A percentile compares a stretch with the other conserved stretches of the same genome.
These are phyloP conservation scores for Xylariaceae sp. DNA, from an alignment of 2,329 filamentous ascomycete genomes.

Conservation along the genomic window DNA sequence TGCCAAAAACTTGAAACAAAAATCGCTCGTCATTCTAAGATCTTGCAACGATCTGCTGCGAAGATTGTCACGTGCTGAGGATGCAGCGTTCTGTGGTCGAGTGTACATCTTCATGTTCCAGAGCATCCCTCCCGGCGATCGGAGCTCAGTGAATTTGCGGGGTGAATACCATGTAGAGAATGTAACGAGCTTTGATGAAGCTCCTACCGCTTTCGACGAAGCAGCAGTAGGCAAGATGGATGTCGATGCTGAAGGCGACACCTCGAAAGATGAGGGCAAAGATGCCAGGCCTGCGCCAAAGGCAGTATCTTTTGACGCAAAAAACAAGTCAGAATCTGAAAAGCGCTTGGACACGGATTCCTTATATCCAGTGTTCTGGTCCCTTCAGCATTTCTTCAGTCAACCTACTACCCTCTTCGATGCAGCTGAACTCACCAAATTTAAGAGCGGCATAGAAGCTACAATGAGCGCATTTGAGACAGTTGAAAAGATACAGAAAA, in stretches of 20 bases:
- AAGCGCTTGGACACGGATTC: conserved; percentile 68
- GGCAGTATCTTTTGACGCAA: conserved; percentile 51
- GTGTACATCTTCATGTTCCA: conserved; percentile 99
- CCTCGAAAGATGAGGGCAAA: conserved; percentile 44
- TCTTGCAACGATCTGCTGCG: conserved; percentile 95
- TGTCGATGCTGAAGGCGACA: conserved; percentile 59
- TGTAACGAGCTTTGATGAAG: conserved; percentile 80
- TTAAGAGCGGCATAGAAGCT: conserved; percentile 77
- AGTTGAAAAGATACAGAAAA: conserved; percentile 56
- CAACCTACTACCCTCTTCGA: conserved; percentile 86
- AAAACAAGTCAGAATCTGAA: conserved; percentile 50
- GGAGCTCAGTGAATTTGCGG: conserved; percentile 94
- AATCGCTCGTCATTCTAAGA: conserved; percentile 86
- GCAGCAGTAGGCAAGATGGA: conserved; percentile 65
- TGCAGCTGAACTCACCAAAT: conserved; percentile 72
- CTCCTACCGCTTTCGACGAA: conserved; percentile 44
- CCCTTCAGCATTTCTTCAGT: conserved; percentile 88
- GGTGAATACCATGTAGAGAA: conserved; percentile 98
- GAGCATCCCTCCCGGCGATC: conserved; percentile 94
- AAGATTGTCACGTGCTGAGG: conserved; percentile 90
- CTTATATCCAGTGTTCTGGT: conserved; percentile 94
- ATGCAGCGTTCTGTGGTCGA: conserved; percentile 94
- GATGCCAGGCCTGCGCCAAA: conserved; percentile 46
- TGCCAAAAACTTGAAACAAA: conserved; percentile 78
- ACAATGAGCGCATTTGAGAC: conserved; percentile 62